Conservation (phyloP, 225 moss, liverwort and hornwort genomes). For the Pleurozium schreberi region DNA sequence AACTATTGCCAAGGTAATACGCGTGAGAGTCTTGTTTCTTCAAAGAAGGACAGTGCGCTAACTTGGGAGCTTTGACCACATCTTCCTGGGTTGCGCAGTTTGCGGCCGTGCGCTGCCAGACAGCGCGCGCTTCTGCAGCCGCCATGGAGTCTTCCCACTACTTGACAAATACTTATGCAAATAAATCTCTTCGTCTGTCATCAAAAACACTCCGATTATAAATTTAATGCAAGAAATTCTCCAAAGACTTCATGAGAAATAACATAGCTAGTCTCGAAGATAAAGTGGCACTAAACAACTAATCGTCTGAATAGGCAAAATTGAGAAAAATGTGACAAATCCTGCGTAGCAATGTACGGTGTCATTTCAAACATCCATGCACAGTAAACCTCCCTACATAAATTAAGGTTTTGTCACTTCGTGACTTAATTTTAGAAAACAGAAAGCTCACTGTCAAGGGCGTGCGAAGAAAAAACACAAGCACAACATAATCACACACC, state of each 20-base stretch:
- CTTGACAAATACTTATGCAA: not conserved
- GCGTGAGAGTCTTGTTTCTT: constrained; percentile 45
- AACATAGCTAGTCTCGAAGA: not conserved
- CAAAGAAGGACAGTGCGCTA: constrained; percentile 36
- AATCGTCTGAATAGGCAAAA: not conserved
- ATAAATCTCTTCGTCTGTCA: not conserved
- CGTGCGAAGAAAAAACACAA: not conserved
- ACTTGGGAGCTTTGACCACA: constrained; percentile 55
- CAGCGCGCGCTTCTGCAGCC: constrained; percentile 59
- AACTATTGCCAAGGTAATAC: constrained; percentile 59
- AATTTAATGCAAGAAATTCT: not conserved
- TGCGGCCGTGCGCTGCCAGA: constrained; percentile 70
- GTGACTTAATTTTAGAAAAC: not conserved
- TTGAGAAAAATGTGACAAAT: not conserved
- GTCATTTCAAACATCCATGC: not conserved
- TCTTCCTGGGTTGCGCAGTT: constrained; percentile 67
- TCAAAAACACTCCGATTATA: not conserved
- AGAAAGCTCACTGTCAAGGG: not conserved
- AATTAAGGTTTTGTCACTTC: not conserved
- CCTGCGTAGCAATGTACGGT: not conserved
- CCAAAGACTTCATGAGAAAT: not conserved
- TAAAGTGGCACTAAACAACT: not conserved
- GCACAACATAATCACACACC: not conserved
- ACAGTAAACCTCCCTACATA: not conserved
- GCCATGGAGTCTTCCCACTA: constrained; percentile 45